phyloP scores from a whole-genome alignment of 2,329 filamentous ascomycete species.

The Aspergillus sp. region DNA sequence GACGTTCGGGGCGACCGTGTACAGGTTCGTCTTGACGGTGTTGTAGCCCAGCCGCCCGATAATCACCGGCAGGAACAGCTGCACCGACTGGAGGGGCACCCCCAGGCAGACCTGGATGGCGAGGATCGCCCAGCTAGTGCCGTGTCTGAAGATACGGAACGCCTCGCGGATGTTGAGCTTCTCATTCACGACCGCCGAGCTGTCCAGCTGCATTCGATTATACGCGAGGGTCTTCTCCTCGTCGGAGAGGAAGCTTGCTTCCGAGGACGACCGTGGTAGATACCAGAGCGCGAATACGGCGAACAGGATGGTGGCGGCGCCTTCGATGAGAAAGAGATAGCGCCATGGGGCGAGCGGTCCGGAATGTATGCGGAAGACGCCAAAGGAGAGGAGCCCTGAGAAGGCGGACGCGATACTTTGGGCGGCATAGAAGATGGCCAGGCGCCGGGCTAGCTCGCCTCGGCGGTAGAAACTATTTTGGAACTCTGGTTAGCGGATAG shows the following conservation, averaged over 20 bases:
- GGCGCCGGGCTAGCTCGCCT: constrained; percentile 26
- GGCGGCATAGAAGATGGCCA: constrained; percentile 31
- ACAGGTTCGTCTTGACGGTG: constrained; percentile 65
- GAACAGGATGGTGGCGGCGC: constrained; percentile 38
- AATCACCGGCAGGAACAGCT: constrained; percentile 31
- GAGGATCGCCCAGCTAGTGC: constrained; percentile 27
- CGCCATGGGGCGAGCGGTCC: constrained; percentile 40
- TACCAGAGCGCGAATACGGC: constrained; percentile 40
- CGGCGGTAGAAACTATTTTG: constrained; percentile 25
- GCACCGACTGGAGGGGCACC: constrained; percentile 27
- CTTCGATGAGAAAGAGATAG: constrained; percentile 49
- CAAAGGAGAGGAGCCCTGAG: constrained; percentile 37
- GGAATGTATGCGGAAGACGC: constrained; percentile 39
- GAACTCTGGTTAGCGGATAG: background rate
- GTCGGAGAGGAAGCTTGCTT: constrained; percentile 39
- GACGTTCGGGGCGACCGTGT: constrained; percentile 67
- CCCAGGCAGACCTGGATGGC: constrained; percentile 29
- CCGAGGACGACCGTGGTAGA: constrained; percentile 38
- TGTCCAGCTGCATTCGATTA: constrained; percentile 36
- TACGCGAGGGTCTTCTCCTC: constrained; percentile 39
- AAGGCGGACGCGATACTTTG: constrained; percentile 30
- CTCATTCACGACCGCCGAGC: constrained; percentile 30
- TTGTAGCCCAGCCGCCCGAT: constrained; percentile 42
- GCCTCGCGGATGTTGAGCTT: constrained; percentile 29
- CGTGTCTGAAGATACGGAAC: constrained; percentile 27